Evolutionary conservation across 129 eudicot genomes (phyloP).

Genomic region (Ambrosia artemisiifolia): DNA sequence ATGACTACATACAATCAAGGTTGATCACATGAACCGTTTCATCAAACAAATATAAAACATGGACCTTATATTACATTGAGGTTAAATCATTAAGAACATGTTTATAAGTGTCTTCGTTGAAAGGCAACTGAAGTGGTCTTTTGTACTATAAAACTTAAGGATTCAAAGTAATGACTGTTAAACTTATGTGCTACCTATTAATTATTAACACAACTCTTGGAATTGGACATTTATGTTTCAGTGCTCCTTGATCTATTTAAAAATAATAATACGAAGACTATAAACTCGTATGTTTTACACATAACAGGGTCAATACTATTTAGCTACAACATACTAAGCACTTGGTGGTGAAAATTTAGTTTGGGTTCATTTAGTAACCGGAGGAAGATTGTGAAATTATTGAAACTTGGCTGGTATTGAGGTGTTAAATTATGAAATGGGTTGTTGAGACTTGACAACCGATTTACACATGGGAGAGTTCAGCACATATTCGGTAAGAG

Average conservation of each 20-base stretch:
- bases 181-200: no score
- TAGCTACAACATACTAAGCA: not conserved
- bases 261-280: not conserved
- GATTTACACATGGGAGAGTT: not conserved
- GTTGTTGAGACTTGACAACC: not conserved
- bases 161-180: no score
- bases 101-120: not conserved
- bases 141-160: no score
- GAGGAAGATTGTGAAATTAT: not conserved
- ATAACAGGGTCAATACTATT: not conserved
- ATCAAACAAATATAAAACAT: not conserved
- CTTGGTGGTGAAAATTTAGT: not conserved
- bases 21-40: slow-evolving; percentile 1
- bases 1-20: not conserved
- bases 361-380: not conserved
- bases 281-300: not conserved
- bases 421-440: not conserved
- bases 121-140: no score
- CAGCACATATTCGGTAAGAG: not conserved
- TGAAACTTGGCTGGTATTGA: not conserved
- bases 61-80: not conserved
- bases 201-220: no score
- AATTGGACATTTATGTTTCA: not conserved
- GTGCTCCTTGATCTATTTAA: not conserved
- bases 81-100: not conserved